Percentiles rank a stretch among this genome's conserved stretches.
Conservation (phyloP, 768 basidiomycete species). For the Postia placenta region DNA sequence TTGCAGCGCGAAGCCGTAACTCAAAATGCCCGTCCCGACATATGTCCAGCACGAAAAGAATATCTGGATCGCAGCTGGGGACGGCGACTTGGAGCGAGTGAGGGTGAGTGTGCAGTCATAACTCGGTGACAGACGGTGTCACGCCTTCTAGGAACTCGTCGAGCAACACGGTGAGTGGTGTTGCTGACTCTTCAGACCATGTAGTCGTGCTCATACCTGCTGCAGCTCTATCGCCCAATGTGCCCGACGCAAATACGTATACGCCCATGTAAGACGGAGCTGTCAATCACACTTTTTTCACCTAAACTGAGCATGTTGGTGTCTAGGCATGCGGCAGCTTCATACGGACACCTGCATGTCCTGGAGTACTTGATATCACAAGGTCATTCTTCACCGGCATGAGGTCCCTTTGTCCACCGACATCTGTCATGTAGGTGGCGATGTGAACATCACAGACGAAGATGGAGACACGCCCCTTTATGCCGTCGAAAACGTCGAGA, state of each 20-base stretch:
- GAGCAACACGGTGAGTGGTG: slow-evolving; percentile 39
- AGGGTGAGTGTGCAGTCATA: slow-evolving; percentile 39
- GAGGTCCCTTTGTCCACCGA: slow-evolving; percentile 4
- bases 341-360: slow-evolving; percentile 75
- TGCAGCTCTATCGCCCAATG: slow-evolving; percentile 60
- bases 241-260: slow-evolving; percentile 66
- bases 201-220: not conserved
- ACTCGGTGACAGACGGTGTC: not conserved
- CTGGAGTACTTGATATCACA: slow-evolving; percentile 72
- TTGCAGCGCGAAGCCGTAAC: no score
- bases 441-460: slow-evolving; percentile 79
- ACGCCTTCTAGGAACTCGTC: slow-evolving; percentile 45
- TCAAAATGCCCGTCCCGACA: slow-evolving; percentile 28
- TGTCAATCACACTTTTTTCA: not conserved
- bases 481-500: slow-evolving; percentile 77
- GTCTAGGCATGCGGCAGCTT: slow-evolving; percentile 86
- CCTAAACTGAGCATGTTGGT: not conserved
- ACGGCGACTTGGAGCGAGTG: slow-evolving; percentile 79
- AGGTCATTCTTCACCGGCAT: slow-evolving; percentile 35
- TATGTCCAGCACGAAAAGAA: slow-evolving; percentile 41
- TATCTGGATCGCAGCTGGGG: slow-evolving; percentile 91
- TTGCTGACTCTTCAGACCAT: no score
- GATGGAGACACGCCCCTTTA: slow-evolving; percentile 93
- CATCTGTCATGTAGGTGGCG: slow-evolving; percentile 48
- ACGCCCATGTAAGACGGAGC: slow-evolving; percentile 63